Evolutionary conservation across 2,329 filamentous ascomycete species (phyloP), one percentile per base, ranked within the genome.

Genomic region (Sarocladium oryzae): DNA sequence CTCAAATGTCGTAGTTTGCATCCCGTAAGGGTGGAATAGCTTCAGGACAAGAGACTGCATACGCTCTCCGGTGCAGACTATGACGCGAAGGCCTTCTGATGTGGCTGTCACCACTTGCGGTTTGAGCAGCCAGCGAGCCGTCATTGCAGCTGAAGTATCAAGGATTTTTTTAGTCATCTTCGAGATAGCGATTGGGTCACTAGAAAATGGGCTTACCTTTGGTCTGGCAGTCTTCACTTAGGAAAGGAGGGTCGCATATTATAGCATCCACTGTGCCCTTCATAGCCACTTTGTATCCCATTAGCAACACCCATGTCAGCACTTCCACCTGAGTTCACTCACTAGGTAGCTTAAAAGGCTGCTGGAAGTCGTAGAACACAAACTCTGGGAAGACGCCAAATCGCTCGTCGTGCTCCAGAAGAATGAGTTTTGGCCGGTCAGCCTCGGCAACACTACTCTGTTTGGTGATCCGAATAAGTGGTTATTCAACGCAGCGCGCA

Each of bases 161-260:
- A 51, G 51, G 49, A 37, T 38, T 28, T 30, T 21, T 40, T 20
- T 28, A 24, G 21, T 41, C 18, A 41, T 23, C n/a, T 18, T 10
- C 20, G n/a, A n/a, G n/a, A n/a, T n/a, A n/a, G n/a, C n/a, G n/a
- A n/a, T n/a, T n/a, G n/a, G n/a, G n/a, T n/a, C 28, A 30, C 28
- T 7, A 13, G 28, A 30, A 30, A 13, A 30, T 30, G 15, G 13
- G 60, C 68, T 57, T 58, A 86, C 84, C 73, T 72, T 89, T 90
- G 0, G 86, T 89, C 64, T 92, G 86, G 63, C 88, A 92, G 61
- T 92, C 86, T 55, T 86, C 79, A 63, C 81, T 89, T 32, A 92
- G 72, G 63, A 92, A 92, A 0, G 88, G 88, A 8, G 88, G 88
- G 62, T 93, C 88, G 58, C 79, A 80, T 51, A 91, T 84, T 54